Percentiles rank a stretch among this genome's conserved stretches.
These are phyloP conservation scores for Oryza meyeriana DNA, from an alignment of 176 grass and related monocot genomes.

Conservation along the genomic window DNA sequence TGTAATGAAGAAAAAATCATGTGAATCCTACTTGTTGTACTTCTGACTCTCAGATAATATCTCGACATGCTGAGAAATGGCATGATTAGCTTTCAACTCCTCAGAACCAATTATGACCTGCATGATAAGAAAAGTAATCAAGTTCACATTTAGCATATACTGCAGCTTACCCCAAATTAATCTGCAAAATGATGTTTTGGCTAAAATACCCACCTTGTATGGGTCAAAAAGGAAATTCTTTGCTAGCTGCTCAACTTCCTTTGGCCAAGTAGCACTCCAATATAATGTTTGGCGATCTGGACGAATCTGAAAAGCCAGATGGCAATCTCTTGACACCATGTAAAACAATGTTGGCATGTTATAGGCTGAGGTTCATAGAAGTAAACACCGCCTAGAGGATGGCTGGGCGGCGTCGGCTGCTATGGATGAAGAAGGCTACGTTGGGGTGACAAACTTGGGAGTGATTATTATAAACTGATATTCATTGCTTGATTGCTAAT, in stretches of 20 bases:
- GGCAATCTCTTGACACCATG: constrained; percentile 5
- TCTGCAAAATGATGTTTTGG: constrained; percentile 7
- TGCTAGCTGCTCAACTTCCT: constrained; percentile 94
- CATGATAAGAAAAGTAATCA: not conserved
- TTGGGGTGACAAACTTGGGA: not conserved
- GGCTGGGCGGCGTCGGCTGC: not conserved
- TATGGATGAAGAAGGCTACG: not conserved
- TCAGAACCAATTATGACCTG: constrained; percentile 95
- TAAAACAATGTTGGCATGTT: not conserved
- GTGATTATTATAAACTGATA: not conserved
- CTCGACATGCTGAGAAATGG: constrained; percentile 90
- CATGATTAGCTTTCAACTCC: constrained; percentile 98
- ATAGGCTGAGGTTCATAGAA: not conserved
- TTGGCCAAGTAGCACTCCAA: constrained; percentile 99
- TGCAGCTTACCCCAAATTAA: constrained; percentile 10
- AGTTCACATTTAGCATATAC: constrained; percentile 34
- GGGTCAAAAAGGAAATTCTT: constrained; percentile 90
- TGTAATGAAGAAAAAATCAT: constrained; percentile 6
- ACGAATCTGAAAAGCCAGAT: constrained; percentile 70
- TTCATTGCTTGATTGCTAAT: not conserved
- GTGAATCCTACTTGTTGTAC: constrained; percentile 90
- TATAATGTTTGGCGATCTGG: constrained; percentile 96
- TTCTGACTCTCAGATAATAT: constrained; percentile 98
- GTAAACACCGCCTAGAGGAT: not conserved
- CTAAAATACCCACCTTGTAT: constrained; percentile 66